Base-by-base conservation (phyloP, 371 early-diverging fungal genomes). In the Circinella minor region DNA sequence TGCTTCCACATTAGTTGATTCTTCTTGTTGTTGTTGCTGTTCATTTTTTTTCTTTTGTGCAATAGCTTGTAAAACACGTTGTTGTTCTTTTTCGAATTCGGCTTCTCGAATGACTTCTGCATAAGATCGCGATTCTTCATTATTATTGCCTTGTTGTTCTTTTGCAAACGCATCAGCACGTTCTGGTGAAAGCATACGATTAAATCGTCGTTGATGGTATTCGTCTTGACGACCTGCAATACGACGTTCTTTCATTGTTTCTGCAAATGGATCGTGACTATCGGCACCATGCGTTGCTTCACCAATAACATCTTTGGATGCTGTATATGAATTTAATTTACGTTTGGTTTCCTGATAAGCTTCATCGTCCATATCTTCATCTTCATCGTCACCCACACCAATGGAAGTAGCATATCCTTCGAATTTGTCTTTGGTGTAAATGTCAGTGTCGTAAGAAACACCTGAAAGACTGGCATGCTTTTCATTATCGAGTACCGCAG, bases 151-250 rank as follows among this genome's bases (percentile, higher is more conserved):
- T 27, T 27, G 27, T 20, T 83, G 83, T 2, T 69, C 81, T 47
- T 75, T 79, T n/a, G 87, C 71, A 74, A 98, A 96, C 0, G 95
- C 92, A 76, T 98, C 98, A 43, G 79, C 85, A 15, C 97, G 86
- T 63, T 92, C 92, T 3, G 97, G 96, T 13, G 97, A 96, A 34
- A 98, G 86, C 66, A 85, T 85, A 10, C 99, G 88, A 60, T 88
- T 88, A 66, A 89, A 88, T 46, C 96, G 81, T 39, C 94, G 89
- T 65, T 88, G 88, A 57, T 93, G 92, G 71, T 98, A 97, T 63
- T 96, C 96, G 77, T 87, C 89, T 74, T 97, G 93, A 61, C 97
- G 80, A 57, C 96, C 97, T 8, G 89, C 89, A 69, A 97, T 95
- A 8, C 84, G 79, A 46, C 86, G 80, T 61, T 77, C 79, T 36